Base-by-base conservation (phyloP, 2,329 filamentous ascomycete species). In the Grosmannia penicillata region DNA sequence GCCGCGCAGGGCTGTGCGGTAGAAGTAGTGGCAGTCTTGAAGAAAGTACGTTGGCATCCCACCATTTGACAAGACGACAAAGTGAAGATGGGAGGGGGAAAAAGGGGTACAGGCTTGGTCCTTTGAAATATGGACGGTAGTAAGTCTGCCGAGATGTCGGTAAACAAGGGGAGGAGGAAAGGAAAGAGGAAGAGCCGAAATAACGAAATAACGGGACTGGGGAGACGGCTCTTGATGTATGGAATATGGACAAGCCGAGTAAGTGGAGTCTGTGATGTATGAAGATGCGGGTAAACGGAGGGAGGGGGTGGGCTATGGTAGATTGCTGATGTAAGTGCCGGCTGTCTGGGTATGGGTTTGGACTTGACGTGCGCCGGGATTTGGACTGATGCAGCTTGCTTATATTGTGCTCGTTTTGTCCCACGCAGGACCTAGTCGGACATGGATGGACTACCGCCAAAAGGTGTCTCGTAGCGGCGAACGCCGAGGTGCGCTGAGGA, bases 11-110 rank as follows among this genome's bases (percentile, higher is more conserved):
- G 83, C 82, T 59, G 79, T 93, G 67, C 83, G 83, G 66, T 83
- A 91, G 63, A 93, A 93, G 63, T 93, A 93, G 58, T 93, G 84
- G 54, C 82, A 93, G 60, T 93, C 82, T 68, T 91, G 79, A 41
- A 83, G 66, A 60, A 68, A 93, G 59, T 84, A 89, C 51, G 70
- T 60, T 66, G 82, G 82, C 83, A 93, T 93, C 65, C 69, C 66
- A 69, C 60, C n/a, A n/a, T n/a, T 62, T 48, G 36, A 28, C 17
- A 9, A 18, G 26, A 26, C 17, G 17, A 7, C 21, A 24, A 21
- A 24, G 14, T 14, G 23, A 25, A 36, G 18, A 28, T 36, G 28
- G 27, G 28, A 26, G 21, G 15, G 9, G 11, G 14, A 8, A 19
- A 17, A 23, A 9, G 19, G 25, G 15, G 27, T 19, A 15, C 15